These are phyloP conservation scores for Westerdykella aurantiaca DNA, from an alignment of 2,329 filamentous ascomycete species.

Conservation along the genomic window DNA sequence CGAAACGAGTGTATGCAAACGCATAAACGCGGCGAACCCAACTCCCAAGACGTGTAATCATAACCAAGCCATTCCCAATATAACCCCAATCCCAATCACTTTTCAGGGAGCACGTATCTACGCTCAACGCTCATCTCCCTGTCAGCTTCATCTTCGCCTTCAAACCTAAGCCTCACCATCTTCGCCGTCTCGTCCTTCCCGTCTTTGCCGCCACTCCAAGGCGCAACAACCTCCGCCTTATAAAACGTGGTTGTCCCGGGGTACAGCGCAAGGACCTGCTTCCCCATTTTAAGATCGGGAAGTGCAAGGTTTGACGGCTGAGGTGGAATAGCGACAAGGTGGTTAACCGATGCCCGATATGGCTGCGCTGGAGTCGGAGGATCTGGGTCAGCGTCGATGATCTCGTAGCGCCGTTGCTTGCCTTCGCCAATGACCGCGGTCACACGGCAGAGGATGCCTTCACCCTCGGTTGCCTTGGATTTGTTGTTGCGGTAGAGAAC, in stretches of 20 bases:
- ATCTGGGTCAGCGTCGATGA: constrained; percentile 46
- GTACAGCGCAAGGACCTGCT: constrained; percentile 46
- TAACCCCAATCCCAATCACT: constrained; percentile 5
- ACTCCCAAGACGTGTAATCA: neutral
- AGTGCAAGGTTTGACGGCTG: constrained; percentile 37
- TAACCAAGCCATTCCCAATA: neutral
- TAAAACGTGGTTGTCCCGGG: constrained; percentile 51
- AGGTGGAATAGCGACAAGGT: constrained; percentile 43
- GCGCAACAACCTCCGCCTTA: constrained; percentile 45
- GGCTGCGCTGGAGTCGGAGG: constrained; percentile 34
- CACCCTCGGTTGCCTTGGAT: constrained; percentile 40
- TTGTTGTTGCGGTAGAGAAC: constrained; percentile 48
- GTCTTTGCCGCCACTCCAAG: constrained; percentile 32
- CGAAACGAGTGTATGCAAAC: no score
- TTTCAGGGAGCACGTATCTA: constrained; percentile 44
- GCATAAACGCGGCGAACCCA: neutral
- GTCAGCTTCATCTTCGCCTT: constrained; percentile 45
- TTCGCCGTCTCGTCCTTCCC: constrained; percentile 32
- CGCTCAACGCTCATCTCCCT: constrained; percentile 46
- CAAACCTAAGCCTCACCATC: constrained; percentile 43
- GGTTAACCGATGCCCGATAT: constrained; percentile 43
- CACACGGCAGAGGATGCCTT: constrained; percentile 48
- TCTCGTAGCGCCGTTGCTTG: constrained; percentile 50
- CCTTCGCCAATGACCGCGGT: constrained; percentile 50
- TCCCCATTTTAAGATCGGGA: constrained; percentile 38